These are phyloP conservation scores for Ilyonectria sp. DNA, from an alignment of 2,329 filamentous ascomycete genomes.

Conservation along the genomic window DNA sequence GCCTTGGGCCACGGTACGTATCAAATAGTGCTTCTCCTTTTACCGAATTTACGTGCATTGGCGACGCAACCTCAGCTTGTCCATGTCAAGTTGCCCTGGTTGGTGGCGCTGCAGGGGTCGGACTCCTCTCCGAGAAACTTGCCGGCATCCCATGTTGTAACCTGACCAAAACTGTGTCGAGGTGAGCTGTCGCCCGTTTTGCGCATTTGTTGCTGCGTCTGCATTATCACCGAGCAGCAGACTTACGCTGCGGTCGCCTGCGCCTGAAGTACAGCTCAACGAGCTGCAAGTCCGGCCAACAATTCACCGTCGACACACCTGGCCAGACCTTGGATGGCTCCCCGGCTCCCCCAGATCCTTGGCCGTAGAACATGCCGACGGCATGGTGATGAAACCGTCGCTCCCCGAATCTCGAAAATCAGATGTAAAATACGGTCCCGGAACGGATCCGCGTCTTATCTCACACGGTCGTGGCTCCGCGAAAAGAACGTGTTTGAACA, in stretches of 20 bases:
- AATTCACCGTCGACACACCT: conserved; percentile 4
- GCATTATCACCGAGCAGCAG: conserved; percentile 9
- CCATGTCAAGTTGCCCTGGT: conserved; percentile 4
- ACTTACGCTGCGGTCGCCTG: background rate
- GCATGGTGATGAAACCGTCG: conserved; percentile 10
- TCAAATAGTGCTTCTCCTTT: conserved; percentile 8
- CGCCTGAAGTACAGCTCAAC: conserved; percentile 12
- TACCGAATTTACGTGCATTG: conserved; percentile 26
- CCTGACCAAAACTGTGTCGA: conserved; percentile 23
- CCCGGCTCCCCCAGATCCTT: background rate
- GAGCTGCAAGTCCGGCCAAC: conserved; percentile 11
- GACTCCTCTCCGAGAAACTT: conserved; percentile 31
- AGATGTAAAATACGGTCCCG: conserved; percentile 13
- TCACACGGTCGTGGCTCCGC: conserved; percentile 14
- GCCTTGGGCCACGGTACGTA: conserved; percentile 23
- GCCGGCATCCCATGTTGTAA: conserved; percentile 10
- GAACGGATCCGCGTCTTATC: conserved; percentile 29
- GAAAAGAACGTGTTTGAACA: conserved; percentile 38
- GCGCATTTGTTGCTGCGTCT: conserved; percentile 9
- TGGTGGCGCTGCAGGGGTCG: conserved; percentile 15
- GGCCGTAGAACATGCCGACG: background rate
- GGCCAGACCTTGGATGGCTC: background rate
- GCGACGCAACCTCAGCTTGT: conserved; percentile 20
- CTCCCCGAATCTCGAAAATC: conserved; percentile 2
- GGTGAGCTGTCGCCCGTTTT: conserved; percentile 25